Base-by-base conservation (phyloP, 306 rosid species). In the Cyclanthera cordifolia region DNA sequence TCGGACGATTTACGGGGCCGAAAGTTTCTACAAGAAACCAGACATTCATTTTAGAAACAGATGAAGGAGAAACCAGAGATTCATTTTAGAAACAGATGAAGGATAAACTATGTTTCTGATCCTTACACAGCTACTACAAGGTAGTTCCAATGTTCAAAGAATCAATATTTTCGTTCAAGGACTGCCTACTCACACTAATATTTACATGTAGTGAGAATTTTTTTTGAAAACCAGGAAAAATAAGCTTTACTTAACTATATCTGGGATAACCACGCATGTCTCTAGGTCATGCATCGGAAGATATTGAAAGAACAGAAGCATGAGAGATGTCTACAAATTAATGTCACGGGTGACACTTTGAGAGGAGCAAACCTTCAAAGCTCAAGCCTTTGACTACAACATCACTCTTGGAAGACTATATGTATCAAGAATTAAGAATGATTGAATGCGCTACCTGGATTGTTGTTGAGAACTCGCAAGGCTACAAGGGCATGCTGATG, bases 401-500 rank as follows among this genome's bases (percentile, higher is more conserved):
- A n/a, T n/a, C n/a, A n/a, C n/a, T n/a, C n/a, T n/a, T n/a, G n/a
- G n/a, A n/a, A n/a, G n/a, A n/a, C n/a, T 19, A 63, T 11, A 20
- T 8, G 16, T 2, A 24, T 39, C 2, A 0, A 69, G 49, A 28
- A 19, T 6, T 13, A 10, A 4, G 57, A 4, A 17, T 67, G 39
- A 58, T 23, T 17, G 16, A 48, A 16, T 43, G 67, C 76, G 37
- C 79, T 86, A 90, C 99, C 96, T 46, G 95, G 99, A 83, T 90
- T 90, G 74, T 93, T 93, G 70, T 93, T 93, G 56, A 93, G 91
- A 83, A 90, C 96, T 82, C 99, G 81, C 43, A 93, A 74, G 71
- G 96, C 95, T 73, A 93, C 99, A 67, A 93, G 94, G 55, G 99
- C 96, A 68, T 93, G 99, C 74, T 93, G 86, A 81, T 93, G 99